phyloP scores from a whole-genome alignment of 805 yeast species.

The Kodamaea neixiangensis region DNA sequence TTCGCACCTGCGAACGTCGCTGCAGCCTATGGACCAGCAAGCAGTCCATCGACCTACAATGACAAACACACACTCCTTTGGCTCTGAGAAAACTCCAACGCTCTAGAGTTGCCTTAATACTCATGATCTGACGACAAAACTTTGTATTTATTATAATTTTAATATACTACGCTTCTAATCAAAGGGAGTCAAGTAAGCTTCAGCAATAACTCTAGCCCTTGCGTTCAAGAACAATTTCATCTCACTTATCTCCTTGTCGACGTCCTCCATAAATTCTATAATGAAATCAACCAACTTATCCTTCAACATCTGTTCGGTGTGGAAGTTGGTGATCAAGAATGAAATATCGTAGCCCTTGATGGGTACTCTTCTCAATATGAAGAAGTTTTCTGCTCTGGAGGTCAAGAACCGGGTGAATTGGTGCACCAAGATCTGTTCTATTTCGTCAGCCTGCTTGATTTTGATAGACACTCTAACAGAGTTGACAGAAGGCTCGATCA shows the following conservation, averaged over 20 bases:
- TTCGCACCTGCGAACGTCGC: conserved; percentile 4
- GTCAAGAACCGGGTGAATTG: conserved; percentile 92
- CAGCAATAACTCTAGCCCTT: conserved; percentile 96
- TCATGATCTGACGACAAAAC: conserved; percentile 1
- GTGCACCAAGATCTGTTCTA: conserved; percentile 90
- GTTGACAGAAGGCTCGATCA: conserved; percentile 93
- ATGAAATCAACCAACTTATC: conserved; percentile 94
- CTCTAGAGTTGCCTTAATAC: conserved; percentile 2
- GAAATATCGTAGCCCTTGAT: conserved; percentile 91
- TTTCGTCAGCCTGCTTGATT: conserved; percentile 97
- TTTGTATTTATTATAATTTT: conserved; percentile 2
- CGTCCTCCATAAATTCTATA: conserved; percentile 98
- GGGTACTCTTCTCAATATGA: conserved; percentile 88
- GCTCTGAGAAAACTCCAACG: conserved; percentile 3
- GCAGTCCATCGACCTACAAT: conserved; percentile 4
- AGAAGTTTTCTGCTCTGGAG: conserved; percentile 93
- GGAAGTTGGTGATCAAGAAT: conserved; percentile 88
- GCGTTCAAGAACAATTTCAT: conserved; percentile 97
- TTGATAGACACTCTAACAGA: conserved; percentile 87
- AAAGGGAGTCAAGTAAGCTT: conserved; percentile 88
- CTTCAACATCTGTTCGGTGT: conserved; percentile 93
- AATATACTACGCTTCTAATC: conserved; percentile 45
- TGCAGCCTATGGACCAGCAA: conserved; percentile 4
- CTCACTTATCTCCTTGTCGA: conserved; percentile 96
- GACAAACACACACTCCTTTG: conserved; percentile 5